A percentile compares a stretch with the other conserved stretches of the same genome.
Evolutionary conservation across 2,329 filamentous ascomycete species (phyloP).

Genomic region (Talaromyces sp.): DNA sequence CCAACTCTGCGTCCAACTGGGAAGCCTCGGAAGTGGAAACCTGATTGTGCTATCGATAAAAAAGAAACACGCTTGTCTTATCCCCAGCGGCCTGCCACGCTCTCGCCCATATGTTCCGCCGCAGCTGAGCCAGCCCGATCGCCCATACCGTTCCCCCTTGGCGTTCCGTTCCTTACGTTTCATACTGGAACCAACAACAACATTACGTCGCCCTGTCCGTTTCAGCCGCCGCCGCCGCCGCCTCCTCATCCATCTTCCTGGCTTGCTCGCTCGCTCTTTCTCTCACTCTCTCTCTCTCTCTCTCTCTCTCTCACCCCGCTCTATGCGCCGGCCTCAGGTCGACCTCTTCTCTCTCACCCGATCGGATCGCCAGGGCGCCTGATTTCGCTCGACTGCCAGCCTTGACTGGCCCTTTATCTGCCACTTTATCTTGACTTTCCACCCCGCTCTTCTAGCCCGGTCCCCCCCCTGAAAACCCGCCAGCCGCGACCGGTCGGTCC

Average conservation of each 20-base stretch:
- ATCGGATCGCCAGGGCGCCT: not conserved
- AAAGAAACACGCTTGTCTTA: not conserved
- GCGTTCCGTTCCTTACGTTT: slow-evolving; percentile 11
- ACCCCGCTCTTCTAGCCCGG: not conserved
- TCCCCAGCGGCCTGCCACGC: not conserved
- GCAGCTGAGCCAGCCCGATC: slow-evolving; percentile 9
- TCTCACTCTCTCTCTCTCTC: slow-evolving; percentile 2
- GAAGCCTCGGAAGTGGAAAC: not conserved
- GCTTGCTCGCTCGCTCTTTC: slow-evolving; percentile 14
- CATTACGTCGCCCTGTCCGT: slow-evolving; percentile 4
- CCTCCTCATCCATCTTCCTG: slow-evolving; percentile 9
- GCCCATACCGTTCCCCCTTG: slow-evolving; percentile 13
- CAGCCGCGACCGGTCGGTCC: not conserved
- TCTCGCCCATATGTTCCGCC: not conserved
- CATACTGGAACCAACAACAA: slow-evolving; percentile 12
- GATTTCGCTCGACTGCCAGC: not conserved
- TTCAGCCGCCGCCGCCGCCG: slow-evolving; percentile 13
- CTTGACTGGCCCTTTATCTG: not conserved
- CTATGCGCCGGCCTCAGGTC: not conserved
- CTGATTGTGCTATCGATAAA: not conserved
- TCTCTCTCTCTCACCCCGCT: not conserved
- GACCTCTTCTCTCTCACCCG: not conserved
- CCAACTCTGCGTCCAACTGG: not conserved
- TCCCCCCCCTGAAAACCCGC: not conserved
- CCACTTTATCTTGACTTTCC: not conserved